A percentile compares a stretch with the other conserved stretches of the same genome.
phyloP scores from a whole-genome alignment of 202 grass and related monocot species.

The Digitaria exilis region DNA sequence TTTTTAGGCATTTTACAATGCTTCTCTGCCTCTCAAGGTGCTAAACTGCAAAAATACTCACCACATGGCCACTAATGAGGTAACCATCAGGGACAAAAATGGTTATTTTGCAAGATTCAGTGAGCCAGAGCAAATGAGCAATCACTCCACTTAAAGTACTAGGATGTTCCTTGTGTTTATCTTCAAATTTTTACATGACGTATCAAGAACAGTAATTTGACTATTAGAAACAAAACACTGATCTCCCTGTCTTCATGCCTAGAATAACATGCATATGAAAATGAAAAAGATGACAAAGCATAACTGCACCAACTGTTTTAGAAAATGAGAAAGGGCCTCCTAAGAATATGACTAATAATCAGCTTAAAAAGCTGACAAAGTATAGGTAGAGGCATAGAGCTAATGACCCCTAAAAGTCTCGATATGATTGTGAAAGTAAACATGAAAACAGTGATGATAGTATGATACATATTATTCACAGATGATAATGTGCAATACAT shows the following conservation, averaged over 20 bases:
- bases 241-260: slow-evolving; percentile 1
- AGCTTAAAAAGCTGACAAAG: not conserved
- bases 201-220: not conserved
- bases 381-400: not conserved
- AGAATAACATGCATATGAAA: not conserved
- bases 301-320: not conserved
- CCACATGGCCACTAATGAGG: not conserved
- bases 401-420: not conserved
- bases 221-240: not conserved
- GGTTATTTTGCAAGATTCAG: slow-evolving; percentile 1
- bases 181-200: not conserved
- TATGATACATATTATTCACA: not conserved
- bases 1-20: not conserved
- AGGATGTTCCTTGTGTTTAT: not conserved
- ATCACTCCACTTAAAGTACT: slow-evolving; percentile 7
- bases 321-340: not conserved
- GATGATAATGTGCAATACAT: not conserved
- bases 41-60: not conserved
- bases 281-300: not conserved
- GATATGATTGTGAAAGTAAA: not conserved
- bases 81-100: not conserved
- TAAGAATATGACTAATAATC: not conserved
- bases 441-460: not conserved
- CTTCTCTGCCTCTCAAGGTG: not conserved
- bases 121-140: not conserved